Conservation (phyloP, 148 eudicot genomes). For the Rhododendron kiyosumense region DNA sequence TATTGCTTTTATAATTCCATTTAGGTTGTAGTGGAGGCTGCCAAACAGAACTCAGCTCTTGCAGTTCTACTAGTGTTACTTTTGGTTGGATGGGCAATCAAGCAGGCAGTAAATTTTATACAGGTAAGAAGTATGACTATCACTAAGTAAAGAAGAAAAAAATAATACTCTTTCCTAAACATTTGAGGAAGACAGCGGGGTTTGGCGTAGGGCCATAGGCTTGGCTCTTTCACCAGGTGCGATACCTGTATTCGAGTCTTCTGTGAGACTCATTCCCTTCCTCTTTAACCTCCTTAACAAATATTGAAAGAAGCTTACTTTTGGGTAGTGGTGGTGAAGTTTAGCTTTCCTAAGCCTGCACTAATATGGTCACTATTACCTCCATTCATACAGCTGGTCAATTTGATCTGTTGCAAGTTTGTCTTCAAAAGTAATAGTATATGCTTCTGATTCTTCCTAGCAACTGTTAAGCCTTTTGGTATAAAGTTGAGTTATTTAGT, state of each 20-base stretch:
- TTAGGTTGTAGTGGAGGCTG: conserved; percentile 63
- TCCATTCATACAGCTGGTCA: neutral
- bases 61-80: conserved; percentile 44
- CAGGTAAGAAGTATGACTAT: conserved; percentile 45
- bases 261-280: neutral
- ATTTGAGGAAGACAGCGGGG: neutral
- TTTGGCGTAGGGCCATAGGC: neutral
- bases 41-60: conserved; percentile 43
- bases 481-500: neutral
- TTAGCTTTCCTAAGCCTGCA: neutral
- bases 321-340: neutral
- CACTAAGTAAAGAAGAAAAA: neutral
- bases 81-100: conserved; percentile 77
- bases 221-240: neutral
- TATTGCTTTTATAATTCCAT: neutral
- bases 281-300: neutral
- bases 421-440: neutral
- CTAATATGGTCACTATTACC: neutral
- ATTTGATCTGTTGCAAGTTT: neutral
- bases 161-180: neutral
- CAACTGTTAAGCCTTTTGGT: neutral
- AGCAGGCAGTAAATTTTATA: conserved; percentile 76
- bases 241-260: neutral
- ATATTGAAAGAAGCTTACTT: neutral
- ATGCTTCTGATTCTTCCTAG: neutral